Percentiles rank a stretch among this genome's conserved stretches.
These are phyloP conservation scores for Clavariopsis aquatica DNA, from an alignment of 495 filamentous ascomycete species.

Conservation along the genomic window DNA sequence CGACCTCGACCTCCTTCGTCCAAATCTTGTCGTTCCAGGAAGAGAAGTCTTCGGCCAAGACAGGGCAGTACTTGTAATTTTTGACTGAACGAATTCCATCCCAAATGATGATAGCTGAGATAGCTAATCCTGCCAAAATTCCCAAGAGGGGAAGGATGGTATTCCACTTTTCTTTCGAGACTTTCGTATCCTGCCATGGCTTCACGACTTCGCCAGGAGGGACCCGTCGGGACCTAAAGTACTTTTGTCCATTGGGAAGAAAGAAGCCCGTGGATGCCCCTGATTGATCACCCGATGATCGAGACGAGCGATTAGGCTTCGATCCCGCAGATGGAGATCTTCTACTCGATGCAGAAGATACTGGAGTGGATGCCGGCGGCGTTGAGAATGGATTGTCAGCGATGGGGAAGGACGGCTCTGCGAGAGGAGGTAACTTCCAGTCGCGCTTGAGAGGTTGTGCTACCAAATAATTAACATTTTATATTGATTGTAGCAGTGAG, in stretches of 20 bases:
- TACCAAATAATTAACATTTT: no score
- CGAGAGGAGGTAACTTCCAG: no score
- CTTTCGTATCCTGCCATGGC: conserved; percentile 67
- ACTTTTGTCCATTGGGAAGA: conserved; percentile 48
- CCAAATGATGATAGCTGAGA: conserved; percentile 70
- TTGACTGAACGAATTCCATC: conserved; percentile 67
- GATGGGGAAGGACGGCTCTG: not conserved
- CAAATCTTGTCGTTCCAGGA: conserved; percentile 64
- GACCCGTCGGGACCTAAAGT: conserved; percentile 75
- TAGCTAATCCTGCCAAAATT: conserved; percentile 62
- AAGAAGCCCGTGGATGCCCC: conserved; percentile 12
- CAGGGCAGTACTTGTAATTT: conserved; percentile 72
- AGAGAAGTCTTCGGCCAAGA: conserved; percentile 70
- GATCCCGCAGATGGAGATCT: not conserved
- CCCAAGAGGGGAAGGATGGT: conserved; percentile 75
- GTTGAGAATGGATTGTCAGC: not conserved
- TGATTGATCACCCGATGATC: no score
- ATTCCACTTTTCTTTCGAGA: conserved; percentile 82
- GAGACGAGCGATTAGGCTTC: conserved; percentile 17
- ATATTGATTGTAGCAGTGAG: no score
- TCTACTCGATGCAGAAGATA: not conserved
- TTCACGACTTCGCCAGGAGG: conserved; percentile 68
- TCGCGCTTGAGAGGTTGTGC: no score
- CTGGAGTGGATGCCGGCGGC: not conserved
- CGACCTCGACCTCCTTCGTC: conserved; percentile 76